Conservation (phyloP, 495 filamentous ascomycete species). For the Annulohypoxylon maeteangense region DNA sequence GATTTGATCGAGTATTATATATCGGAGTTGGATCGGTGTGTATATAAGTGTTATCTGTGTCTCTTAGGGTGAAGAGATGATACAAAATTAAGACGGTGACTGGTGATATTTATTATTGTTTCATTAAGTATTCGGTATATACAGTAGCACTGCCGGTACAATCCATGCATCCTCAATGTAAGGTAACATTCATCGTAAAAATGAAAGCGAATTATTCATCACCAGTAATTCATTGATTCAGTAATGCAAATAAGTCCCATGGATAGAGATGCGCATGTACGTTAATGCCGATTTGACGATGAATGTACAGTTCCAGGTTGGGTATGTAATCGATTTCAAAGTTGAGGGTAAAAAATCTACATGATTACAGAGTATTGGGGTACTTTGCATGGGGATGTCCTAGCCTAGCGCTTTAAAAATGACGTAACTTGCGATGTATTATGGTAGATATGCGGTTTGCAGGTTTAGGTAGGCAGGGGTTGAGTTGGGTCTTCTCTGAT, state of each 20-base stretch:
- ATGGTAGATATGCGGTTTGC: slow-evolving; percentile 12
- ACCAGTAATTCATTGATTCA: background rate
- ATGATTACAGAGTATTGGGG: background rate
- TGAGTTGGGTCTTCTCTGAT: slow-evolving; percentile 8
- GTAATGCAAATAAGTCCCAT: background rate
- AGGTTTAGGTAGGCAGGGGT: slow-evolving; percentile 22
- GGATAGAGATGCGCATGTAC: background rate
- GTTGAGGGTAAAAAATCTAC: slow-evolving; percentile 12
- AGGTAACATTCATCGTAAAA: slow-evolving; percentile 7
- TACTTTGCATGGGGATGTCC: background rate
- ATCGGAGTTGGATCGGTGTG: slow-evolving; percentile 29
- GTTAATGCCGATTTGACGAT: slow-evolving; percentile 23
- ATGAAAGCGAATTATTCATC: slow-evolving; percentile 20
- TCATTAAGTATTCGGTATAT: background rate
- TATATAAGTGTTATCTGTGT: slow-evolving; percentile 3
- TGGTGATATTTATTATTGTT: slow-evolving; percentile 38
- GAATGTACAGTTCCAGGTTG: slow-evolving; percentile 16
- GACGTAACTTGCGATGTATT: slow-evolving; percentile 11
- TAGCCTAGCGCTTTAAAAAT: background rate
- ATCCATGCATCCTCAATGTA: background rate
- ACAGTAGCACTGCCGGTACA: background rate
- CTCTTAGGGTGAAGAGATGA: slow-evolving; percentile 9
- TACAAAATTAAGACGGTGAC: slow-evolving; percentile 22
- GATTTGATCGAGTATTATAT: slow-evolving; percentile 4
- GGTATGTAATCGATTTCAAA: slow-evolving; percentile 4